phyloP scores from a whole-genome alignment of 176 grass and related monocot species.

The Ensete glaucum region DNA sequence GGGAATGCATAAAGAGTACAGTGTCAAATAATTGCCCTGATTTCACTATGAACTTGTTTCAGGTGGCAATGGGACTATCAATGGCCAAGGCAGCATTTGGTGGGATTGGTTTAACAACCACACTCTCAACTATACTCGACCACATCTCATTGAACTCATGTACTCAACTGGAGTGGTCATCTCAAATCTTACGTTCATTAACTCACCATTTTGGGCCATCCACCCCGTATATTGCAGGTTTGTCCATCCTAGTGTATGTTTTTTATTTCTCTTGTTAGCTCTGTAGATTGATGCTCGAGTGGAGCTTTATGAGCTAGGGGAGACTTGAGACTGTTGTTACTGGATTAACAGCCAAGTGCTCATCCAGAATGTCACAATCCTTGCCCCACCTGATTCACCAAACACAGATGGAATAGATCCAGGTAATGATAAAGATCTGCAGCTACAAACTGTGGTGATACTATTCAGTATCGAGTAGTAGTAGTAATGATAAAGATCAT shows the following conservation, averaged over 20 bases:
- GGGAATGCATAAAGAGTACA: background rate
- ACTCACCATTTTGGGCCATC: conserved; percentile 93
- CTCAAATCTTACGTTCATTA: conserved; percentile 82
- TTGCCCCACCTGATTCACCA: conserved; percentile 71
- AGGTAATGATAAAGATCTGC: conserved; percentile 36
- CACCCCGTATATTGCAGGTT: conserved; percentile 97
- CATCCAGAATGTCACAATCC: conserved; percentile 71
- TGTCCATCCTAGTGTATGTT: conserved; percentile 23
- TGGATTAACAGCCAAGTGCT: conserved; percentile 82
- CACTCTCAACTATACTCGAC: conserved; percentile 73
- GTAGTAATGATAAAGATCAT: background rate
- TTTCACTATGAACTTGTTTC: conserved; percentile 6
- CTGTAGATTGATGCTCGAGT: conserved; percentile 31
- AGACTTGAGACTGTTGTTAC: conserved; percentile 34
- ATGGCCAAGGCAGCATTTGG: conserved; percentile 86
- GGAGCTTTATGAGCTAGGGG: conserved; percentile 21
- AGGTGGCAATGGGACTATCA: conserved; percentile 85
- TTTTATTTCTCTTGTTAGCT: conserved; percentile 28
- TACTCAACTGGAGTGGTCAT: conserved; percentile 78
- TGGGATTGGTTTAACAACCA: conserved; percentile 66
- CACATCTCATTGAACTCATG: conserved; percentile 85
- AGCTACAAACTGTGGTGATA: background rate
- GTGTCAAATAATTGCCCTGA: background rate
- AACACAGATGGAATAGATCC: conserved; percentile 78
- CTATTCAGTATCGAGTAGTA: background rate